These are phyloP conservation scores for Oldenlandia corymbosa DNA, from an alignment of 257 asterid genomes.

Conservation along the genomic window DNA sequence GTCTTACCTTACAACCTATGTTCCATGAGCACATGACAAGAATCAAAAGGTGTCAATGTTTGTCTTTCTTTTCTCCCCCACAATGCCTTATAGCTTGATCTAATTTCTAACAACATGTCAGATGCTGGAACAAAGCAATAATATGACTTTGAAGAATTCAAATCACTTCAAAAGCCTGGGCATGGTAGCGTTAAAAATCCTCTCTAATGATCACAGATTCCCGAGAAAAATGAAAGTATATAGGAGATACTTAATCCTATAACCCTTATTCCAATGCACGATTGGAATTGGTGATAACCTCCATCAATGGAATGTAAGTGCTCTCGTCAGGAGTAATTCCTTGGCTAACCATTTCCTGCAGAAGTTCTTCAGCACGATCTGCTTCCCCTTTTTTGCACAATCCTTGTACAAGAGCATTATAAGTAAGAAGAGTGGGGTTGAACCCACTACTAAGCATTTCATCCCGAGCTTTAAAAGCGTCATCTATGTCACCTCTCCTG, in stretches of 20 bases:
- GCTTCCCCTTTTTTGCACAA: constrained; percentile 37
- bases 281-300: constrained; percentile 32
- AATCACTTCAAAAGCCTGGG: neutral
- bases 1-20: neutral
- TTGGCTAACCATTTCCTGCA: constrained; percentile 52
- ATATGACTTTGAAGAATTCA: neutral
- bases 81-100: neutral
- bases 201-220: neutral
- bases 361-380: constrained; percentile 37
- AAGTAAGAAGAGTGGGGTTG: constrained; percentile 33
- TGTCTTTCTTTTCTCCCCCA: neutral
- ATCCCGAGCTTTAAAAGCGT: constrained; percentile 35
- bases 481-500: constrained; percentile 39
- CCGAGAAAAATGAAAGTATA: neutral
- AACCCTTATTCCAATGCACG: constrained; percentile 9
- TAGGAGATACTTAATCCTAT: constrained; percentile 17
- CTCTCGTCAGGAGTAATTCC: constrained; percentile 52
- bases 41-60: neutral
- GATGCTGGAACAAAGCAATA: neutral
- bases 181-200: neutral
- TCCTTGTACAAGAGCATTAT: constrained; percentile 52
- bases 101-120: neutral
- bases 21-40: neutral
- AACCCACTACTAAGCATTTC: constrained; percentile 43
- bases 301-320: constrained; percentile 43